Conservation (phyloP, 805 yeast species). For the Cyberlindnera mississippiensis region DNA sequence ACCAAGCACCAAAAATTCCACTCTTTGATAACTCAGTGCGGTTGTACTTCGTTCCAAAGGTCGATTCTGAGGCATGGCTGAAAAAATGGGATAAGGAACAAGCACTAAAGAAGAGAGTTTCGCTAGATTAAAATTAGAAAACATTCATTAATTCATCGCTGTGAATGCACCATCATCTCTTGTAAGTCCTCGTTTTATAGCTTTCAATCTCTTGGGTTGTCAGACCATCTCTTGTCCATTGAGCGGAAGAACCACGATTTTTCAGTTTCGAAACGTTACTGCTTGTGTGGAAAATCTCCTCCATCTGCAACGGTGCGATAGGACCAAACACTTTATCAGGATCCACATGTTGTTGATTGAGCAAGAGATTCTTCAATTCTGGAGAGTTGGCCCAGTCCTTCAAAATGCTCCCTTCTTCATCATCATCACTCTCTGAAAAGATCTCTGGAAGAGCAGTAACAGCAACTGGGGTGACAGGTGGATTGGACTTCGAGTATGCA, state of each 20-base stretch:
- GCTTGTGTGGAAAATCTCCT: conserved; percentile 57
- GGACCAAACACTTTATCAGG: conserved; percentile 74
- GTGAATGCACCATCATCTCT: conserved; percentile 3
- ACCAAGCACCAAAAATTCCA: conserved; percentile 63
- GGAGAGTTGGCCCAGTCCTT: conserved; percentile 65
- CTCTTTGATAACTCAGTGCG: conserved; percentile 70
- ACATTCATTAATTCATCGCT: neutral
- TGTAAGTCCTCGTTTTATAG: conserved; percentile 34
- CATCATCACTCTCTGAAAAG: conserved; percentile 51
- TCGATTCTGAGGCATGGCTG: conserved; percentile 62
- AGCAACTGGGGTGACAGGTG: conserved; percentile 20
- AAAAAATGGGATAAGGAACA: conserved; percentile 57
- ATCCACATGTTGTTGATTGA: conserved; percentile 49
- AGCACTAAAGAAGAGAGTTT: conserved; percentile 47
- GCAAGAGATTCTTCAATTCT: conserved; percentile 42
- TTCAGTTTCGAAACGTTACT: conserved; percentile 44
- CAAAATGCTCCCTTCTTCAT: conserved; percentile 43
- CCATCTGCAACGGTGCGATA: conserved; percentile 63
- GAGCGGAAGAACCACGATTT: conserved; percentile 47
- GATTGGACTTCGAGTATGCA: conserved; percentile 5
- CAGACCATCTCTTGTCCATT: conserved; percentile 45
- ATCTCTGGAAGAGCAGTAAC: conserved; percentile 40
- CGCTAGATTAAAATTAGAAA: neutral
- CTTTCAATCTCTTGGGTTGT: conserved; percentile 43
- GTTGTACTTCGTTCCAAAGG: conserved; percentile 76